These are phyloP conservation scores for Ogataea parapolymorpha DNA, from an alignment of 805 yeast species.

Conservation along the genomic window DNA sequence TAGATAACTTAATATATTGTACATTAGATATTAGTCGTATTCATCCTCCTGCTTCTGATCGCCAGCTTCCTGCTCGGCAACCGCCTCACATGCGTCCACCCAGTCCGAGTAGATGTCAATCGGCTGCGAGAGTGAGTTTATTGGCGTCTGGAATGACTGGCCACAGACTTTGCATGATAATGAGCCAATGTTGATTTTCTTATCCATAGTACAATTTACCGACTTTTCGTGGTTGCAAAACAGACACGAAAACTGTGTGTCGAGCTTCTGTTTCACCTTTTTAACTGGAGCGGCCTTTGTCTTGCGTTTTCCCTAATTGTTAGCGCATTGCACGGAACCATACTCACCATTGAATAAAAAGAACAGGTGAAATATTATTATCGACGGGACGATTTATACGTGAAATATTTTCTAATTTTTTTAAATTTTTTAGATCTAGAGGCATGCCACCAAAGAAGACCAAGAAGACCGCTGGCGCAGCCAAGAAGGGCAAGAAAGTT, in stretches of 20 bases:
- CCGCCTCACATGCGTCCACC: conserved; percentile 94
- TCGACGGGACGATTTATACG: conserved; percentile 8
- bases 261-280: conserved; percentile 73
- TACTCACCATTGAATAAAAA: conserved; percentile 7
- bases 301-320: conserved; percentile 53
- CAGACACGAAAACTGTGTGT: conserved; percentile 81
- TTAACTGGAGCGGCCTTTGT: conserved; percentile 79
- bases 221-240: conserved; percentile 96
- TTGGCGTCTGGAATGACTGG: conserved; percentile 84
- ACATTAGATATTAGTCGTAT: conserved; percentile 12
- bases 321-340: neutral
- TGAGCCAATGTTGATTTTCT: conserved; percentile 78
- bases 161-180: conserved; percentile 92
- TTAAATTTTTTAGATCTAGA: conserved; percentile 4
- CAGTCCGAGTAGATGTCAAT: conserved; percentile 95
- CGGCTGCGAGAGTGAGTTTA: conserved; percentile 81
- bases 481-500: conserved; percentile 18
- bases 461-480: conserved; percentile 16
- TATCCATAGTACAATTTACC: conserved; percentile 83
- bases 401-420: conserved; percentile 5
- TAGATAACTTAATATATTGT: conserved; percentile 6
- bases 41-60: conserved; percentile 25
- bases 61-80: conserved; percentile 58
- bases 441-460: conserved; percentile 23
- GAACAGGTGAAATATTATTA: neutral